Evolutionary conservation across 768 basidiomycete genomes (phyloP).

Genomic region (Suillus subluteus): DNA sequence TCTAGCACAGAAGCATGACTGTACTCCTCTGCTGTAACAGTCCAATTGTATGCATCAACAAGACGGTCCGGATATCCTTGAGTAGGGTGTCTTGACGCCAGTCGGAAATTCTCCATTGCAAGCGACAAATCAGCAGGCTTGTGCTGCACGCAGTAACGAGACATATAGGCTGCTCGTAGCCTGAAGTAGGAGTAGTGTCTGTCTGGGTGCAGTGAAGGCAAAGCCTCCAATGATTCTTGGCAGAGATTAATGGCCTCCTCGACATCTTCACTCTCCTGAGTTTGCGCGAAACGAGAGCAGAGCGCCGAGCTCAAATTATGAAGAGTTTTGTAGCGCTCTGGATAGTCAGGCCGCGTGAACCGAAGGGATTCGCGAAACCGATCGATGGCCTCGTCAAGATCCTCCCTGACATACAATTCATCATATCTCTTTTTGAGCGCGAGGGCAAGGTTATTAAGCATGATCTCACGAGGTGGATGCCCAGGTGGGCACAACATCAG

Average conservation of each 20-base stretch:
- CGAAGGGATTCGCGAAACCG: not conserved
- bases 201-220: not conserved
- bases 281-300: not conserved
- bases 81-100: not conserved
- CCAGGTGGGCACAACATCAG: too few relatives aligned
- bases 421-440: not conserved
- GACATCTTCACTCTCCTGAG: not conserved
- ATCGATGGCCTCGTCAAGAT: not conserved
- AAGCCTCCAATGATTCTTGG: not conserved
- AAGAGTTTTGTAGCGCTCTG: not conserved
- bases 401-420: not conserved
- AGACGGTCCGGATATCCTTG: not conserved
- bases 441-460: not conserved
- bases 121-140: not conserved
- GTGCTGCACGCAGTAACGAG: not conserved
- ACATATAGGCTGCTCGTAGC: not conserved
- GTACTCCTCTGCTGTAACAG: too few relatives aligned
- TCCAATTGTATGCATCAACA: too few relatives aligned
- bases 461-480: too few relatives aligned
- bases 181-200: not conserved
- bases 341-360: not conserved
- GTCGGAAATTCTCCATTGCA: not conserved
- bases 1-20: not conserved
- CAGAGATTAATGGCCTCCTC: not conserved
- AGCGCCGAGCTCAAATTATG: not conserved